Conservation (phyloP, 2,329 filamentous ascomycete species). For the Alternaria alternata region DNA sequence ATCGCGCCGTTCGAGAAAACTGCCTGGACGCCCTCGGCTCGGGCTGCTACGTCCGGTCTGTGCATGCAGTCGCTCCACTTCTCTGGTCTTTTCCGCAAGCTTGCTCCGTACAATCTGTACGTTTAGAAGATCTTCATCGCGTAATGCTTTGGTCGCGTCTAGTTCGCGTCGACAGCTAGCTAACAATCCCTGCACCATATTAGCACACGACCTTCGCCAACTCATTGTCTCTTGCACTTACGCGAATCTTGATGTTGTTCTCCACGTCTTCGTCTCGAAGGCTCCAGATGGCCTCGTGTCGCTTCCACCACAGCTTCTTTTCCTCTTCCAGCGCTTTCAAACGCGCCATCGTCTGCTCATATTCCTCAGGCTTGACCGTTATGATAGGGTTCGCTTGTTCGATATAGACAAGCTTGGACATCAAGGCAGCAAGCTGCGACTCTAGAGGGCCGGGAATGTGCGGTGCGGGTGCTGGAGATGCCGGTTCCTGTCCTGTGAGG, state of each 20-base stretch:
- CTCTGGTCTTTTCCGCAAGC: constrained; percentile 52
- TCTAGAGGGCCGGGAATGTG: constrained; percentile 48
- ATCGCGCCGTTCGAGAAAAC: constrained; percentile 45
- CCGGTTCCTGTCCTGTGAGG: constrained; percentile 25
- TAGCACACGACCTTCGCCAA: neutral
- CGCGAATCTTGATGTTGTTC: constrained; percentile 54
- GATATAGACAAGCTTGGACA: constrained; percentile 50
- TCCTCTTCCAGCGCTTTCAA: constrained; percentile 49
- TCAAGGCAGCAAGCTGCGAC: constrained; percentile 47
- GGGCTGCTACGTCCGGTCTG: constrained; percentile 36
- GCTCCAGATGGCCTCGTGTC: constrained; percentile 53
- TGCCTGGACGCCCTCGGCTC: constrained; percentile 36
- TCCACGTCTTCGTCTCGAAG: constrained; percentile 55
- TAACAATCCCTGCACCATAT: constrained; percentile 39
- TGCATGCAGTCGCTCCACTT: constrained; percentile 41
- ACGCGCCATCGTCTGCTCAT: constrained; percentile 39
- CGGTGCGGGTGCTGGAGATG: constrained; percentile 27
- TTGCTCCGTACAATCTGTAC: constrained; percentile 51
- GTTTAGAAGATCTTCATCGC: constrained; percentile 54
- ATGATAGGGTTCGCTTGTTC: constrained; percentile 45
- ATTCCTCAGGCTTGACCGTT: constrained; percentile 51
- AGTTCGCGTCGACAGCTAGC: constrained; percentile 52
- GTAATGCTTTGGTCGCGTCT: constrained; percentile 50
- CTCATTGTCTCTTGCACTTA: constrained; percentile 10
- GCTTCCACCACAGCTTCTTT: constrained; percentile 46